These are phyloP conservation scores for Circinella umbellata DNA, from an alignment of 371 early-diverging fungal species.

Conservation along the genomic window DNA sequence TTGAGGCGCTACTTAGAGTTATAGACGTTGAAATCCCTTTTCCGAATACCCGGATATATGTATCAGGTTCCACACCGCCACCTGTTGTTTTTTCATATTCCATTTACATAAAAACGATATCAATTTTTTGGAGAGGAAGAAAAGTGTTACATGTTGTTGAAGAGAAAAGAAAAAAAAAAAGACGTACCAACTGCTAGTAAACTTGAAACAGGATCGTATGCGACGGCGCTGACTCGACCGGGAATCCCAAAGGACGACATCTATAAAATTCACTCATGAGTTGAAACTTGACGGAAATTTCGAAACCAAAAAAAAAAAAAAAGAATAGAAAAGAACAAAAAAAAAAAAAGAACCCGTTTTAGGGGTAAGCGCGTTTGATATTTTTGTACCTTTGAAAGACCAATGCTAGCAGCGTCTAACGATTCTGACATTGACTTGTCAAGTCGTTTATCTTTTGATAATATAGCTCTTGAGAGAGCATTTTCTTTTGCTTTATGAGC, in stretches of 20 bases:
- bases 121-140: no score
- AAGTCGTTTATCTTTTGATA: constrained; percentile 48
- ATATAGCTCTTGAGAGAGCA: constrained; percentile 34
- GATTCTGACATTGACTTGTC: constrained; percentile 40
- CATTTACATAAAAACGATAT: not conserved
- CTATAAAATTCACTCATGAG: constrained; percentile 11
- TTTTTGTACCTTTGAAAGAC: constrained; percentile 15
- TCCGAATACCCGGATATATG: constrained; percentile 47
- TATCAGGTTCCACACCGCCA: constrained; percentile 23
- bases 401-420: constrained; percentile 28
- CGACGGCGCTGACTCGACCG: constrained; percentile 45
- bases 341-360: no score
- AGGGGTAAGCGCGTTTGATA: not conserved
- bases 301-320: no score
- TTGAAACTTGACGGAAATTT: no score
- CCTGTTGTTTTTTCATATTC: not conserved
- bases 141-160: no score
- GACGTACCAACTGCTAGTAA: constrained; percentile 60
- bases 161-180: not conserved
- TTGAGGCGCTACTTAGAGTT: constrained; percentile 26
- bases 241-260: constrained; percentile 57
- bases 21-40: constrained; percentile 41
- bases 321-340: no score
- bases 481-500: constrained; percentile 50
- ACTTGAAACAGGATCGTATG: constrained; percentile 61